Percentiles rank a stretch among this genome's conserved stretches.
Evolutionary conservation across 1,139 yeast species (phyloP).

Genomic region (Nematodospora anomalae): DNA sequence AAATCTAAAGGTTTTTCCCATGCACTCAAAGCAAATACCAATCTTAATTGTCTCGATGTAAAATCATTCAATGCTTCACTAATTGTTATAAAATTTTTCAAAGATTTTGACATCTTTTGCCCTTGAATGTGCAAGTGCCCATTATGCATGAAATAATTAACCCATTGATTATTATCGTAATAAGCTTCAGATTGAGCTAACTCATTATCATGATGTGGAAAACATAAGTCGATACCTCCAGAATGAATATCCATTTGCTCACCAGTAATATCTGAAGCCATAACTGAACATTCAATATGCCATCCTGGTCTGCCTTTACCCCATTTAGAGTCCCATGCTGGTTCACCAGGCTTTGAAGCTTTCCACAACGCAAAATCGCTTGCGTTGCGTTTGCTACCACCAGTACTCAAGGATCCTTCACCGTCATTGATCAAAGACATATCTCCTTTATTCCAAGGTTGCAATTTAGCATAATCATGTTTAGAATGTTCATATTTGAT

Average conservation of each 20-base stretch:
- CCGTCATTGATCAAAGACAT: slow-evolving; percentile 87
- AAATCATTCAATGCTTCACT: slow-evolving; percentile 78
- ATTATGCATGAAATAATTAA: slow-evolving; percentile 91
- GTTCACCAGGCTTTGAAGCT: slow-evolving; percentile 95
- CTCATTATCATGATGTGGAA: slow-evolving; percentile 99
- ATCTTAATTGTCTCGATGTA: slow-evolving; percentile 78
- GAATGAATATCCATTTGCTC: slow-evolving; percentile 88
- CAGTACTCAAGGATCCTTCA: slow-evolving; percentile 80
- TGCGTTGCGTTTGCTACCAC: slow-evolving; percentile 60
- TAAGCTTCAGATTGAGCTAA: slow-evolving; percentile 96
- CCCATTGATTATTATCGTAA: slow-evolving; percentile 90
- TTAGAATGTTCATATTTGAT: slow-evolving; percentile 69
- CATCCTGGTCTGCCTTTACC: slow-evolving; percentile 99
- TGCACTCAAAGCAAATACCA: slow-evolving; percentile 85
- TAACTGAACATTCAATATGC: slow-evolving; percentile 99
- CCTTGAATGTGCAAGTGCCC: slow-evolving; percentile 99
- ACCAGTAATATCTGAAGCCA: slow-evolving; percentile 93
- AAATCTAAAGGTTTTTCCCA: slow-evolving; percentile 95
- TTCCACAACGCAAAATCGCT: slow-evolving; percentile 98
- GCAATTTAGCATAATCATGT: slow-evolving; percentile 91
- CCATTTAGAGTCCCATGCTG: slow-evolving; percentile 95
- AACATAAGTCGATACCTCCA: slow-evolving; percentile 96
- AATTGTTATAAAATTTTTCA: slow-evolving; percentile 92
- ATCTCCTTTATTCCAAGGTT: slow-evolving; percentile 97
- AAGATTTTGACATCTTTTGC: slow-evolving; percentile 93